These are phyloP conservation scores for Leptodontidium sp. DNA, from an alignment of 2,329 filamentous ascomycete genomes.

Conservation along the genomic window DNA sequence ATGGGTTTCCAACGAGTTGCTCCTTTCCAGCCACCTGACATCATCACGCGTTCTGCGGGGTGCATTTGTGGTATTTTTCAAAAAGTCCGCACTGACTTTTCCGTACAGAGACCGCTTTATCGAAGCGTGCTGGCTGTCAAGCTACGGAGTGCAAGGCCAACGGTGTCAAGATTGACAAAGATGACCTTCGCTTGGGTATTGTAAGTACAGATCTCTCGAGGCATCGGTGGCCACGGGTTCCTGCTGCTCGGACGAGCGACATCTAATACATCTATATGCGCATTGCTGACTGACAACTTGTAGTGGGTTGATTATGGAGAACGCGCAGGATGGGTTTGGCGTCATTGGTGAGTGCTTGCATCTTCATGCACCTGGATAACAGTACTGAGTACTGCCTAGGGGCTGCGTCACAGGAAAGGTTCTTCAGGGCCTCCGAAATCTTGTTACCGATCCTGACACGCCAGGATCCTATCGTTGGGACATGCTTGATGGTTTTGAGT, in stretches of 20 bases:
- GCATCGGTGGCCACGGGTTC: too few species aligned
- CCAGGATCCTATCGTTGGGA: slow-evolving; percentile 55
- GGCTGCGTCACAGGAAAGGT: slow-evolving; percentile 86
- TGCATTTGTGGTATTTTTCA: not conserved
- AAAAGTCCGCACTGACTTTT: not conserved
- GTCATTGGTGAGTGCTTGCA: slow-evolving; percentile 76
- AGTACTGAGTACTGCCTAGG: slow-evolving; percentile 57
- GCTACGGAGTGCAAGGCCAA: slow-evolving; percentile 74
- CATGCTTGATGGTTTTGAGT: slow-evolving; percentile 72
- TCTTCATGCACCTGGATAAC: not conserved
- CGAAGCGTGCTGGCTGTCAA: slow-evolving; percentile 77
- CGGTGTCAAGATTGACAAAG: slow-evolving; percentile 77
- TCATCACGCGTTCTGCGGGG: not conserved
- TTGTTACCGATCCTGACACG: slow-evolving; percentile 56
- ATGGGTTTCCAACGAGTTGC: not conserved
- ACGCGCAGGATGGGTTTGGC: slow-evolving; percentile 76
- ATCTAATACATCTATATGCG: too few species aligned
- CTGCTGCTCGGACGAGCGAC: not conserved
- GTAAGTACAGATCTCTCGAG: not conserved
- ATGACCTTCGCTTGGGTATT: slow-evolving; percentile 77
- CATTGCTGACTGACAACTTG: not conserved
- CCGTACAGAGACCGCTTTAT: slow-evolving; percentile 72
- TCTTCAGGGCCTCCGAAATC: slow-evolving; percentile 69
- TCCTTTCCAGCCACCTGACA: slow-evolving; percentile 17
- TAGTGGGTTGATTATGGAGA: slow-evolving; percentile 67